Conservation (phyloP, 257 asterid species). For the Solanum stenotomum region DNA sequence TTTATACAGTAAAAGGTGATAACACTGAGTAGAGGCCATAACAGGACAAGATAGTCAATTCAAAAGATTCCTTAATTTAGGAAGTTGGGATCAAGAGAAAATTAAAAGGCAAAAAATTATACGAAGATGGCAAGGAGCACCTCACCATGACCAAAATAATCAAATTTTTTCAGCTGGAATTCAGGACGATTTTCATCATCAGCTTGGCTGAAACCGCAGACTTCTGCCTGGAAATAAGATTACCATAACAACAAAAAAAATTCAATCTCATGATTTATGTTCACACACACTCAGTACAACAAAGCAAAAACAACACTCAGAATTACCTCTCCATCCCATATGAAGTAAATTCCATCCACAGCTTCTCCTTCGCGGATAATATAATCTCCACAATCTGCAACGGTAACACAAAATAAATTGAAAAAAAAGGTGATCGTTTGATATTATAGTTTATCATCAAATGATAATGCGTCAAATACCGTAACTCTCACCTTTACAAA, state of each 20-base stretch:
- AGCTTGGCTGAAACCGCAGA: conserved; percentile 48
- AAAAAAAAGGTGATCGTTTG: not conserved
- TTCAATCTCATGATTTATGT: not conserved
- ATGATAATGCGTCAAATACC: not conserved
- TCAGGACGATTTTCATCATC: conserved; percentile 58
- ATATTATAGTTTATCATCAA: not conserved
- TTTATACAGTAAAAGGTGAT: not conserved
- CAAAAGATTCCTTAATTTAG: not conserved
- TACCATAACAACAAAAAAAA: not conserved
- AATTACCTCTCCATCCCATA: conserved; percentile 89
- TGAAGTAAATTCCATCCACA: conserved; percentile 70
- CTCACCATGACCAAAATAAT: conserved; percentile 90
- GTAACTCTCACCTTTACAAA: not conserved
- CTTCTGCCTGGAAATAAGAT: conserved; percentile 62
- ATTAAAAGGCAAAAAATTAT: not conserved
- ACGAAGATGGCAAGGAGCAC: not conserved
- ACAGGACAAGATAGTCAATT: not conserved
- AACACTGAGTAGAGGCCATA: not conserved
- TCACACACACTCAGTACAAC: not conserved
- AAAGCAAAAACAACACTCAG: conserved; percentile 4
- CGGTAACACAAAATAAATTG: not conserved
- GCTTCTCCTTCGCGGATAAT: conserved; percentile 80
- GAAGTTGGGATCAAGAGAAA: not conserved
- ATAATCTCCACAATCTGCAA: conserved; percentile 61
- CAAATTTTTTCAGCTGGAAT: conserved; percentile 58